Percentiles rank a stretch among this genome's conserved stretches.
These are phyloP conservation scores for Rhodamnia argentea DNA, from an alignment of 345 rosid genomes.

Conservation along the genomic window DNA sequence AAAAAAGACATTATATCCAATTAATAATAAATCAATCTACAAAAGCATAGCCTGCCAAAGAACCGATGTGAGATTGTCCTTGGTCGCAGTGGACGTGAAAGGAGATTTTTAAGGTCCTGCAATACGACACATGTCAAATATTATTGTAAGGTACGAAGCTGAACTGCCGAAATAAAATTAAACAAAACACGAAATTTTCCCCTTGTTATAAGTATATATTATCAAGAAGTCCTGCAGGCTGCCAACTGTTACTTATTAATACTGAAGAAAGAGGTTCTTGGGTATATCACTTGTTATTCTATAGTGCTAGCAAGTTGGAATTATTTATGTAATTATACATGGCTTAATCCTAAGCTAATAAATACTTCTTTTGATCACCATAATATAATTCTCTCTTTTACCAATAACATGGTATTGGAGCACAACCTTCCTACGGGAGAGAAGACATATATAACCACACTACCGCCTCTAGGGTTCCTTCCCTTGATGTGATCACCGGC, in stretches of 20 bases:
- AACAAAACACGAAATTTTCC: not conserved
- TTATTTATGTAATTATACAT: no score
- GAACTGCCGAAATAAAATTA: not conserved
- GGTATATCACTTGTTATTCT: no score
- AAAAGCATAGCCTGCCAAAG: conserved; percentile 44
- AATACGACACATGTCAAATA: conserved; percentile 5
- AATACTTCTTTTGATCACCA: no score
- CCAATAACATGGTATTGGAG: no score
- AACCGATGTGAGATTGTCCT: conserved; percentile 73
- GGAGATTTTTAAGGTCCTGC: conserved; percentile 63
- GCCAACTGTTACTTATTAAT: not conserved
- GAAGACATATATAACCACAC: no score
- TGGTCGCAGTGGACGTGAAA: conserved; percentile 76
- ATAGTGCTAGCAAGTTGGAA: no score
- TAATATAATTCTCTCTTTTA: no score
- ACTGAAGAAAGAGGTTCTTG: not conserved
- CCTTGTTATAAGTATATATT: not conserved
- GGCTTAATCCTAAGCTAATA: no score
- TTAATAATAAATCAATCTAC: not conserved
- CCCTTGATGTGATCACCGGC: no score
- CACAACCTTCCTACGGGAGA: no score
- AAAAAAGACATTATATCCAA: not conserved
- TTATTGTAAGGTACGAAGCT: not conserved
- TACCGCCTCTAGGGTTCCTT: no score
- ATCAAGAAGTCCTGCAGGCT: not conserved